A percentile compares a stretch with the other conserved stretches of the same genome.
phyloP scores from a whole-genome alignment of 202 grass and related monocot species.

The Elaeis oleifera region DNA sequence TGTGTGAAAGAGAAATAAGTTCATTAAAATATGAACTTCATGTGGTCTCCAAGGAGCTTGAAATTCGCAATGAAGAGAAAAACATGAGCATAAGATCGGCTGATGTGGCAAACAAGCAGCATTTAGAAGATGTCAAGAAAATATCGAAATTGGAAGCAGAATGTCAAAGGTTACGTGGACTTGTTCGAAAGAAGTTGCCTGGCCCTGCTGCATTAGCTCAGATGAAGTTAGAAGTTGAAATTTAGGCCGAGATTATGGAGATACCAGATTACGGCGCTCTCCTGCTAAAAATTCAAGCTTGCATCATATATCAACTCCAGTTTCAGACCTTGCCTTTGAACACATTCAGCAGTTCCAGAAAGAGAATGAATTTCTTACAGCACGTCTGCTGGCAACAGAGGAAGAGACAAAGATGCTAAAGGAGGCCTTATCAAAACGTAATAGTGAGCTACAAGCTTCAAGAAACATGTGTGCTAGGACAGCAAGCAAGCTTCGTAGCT shows the following conservation, averaged over 20 bases:
- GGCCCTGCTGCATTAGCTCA: slow-evolving; percentile 72
- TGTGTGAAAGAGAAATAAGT: slow-evolving; percentile 38
- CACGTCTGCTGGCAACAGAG: slow-evolving; percentile 37
- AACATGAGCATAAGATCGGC: slow-evolving; percentile 67
- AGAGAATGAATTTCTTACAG: too few species aligned
- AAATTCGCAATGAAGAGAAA: slow-evolving; percentile 72
- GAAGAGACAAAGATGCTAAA: slow-evolving; percentile 79
- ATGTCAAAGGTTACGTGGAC: slow-evolving; percentile 74
- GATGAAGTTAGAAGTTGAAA: slow-evolving; percentile 82
- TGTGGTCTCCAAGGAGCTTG: slow-evolving; percentile 76
- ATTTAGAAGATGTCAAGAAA: slow-evolving; percentile 47
- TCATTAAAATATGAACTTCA: slow-evolving; percentile 73
- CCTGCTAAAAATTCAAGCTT: slow-evolving; percentile 19
- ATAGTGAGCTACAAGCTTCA: slow-evolving; percentile 29
- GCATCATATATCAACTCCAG: slow-evolving; percentile 20
- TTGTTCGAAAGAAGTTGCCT: slow-evolving; percentile 73
- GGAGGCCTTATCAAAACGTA: slow-evolving; percentile 57
- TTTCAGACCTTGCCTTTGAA: too few species aligned
- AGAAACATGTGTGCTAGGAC: too few species aligned
- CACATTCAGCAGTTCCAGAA: too few species aligned
- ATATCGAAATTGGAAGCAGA: slow-evolving; percentile 61
- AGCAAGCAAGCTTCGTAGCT: too few species aligned
- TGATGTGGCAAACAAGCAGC: slow-evolving; percentile 58
- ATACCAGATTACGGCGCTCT: slow-evolving; percentile 32
- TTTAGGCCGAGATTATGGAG: slow-evolving; percentile 23